Conservation (phyloP, 2,329 filamentous ascomycete genomes). For the Fusarium domesticum region DNA sequence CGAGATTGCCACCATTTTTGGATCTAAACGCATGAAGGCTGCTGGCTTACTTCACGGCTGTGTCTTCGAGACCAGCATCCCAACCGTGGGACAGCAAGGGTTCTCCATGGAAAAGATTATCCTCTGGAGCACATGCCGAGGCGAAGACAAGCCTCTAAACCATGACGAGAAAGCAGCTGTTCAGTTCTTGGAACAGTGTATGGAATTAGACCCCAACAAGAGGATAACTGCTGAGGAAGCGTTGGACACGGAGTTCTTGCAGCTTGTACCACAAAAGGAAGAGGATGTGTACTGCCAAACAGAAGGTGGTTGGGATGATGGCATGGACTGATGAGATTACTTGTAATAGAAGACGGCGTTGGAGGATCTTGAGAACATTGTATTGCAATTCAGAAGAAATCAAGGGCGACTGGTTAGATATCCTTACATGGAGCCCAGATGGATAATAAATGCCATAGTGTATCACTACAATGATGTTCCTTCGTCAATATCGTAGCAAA, state of each 20-base stretch:
- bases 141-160: slow-evolving; percentile 55
- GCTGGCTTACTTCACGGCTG: slow-evolving; percentile 84
- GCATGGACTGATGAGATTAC: slow-evolving; percentile 13
- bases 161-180: slow-evolving; percentile 71
- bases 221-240: slow-evolving; percentile 75
- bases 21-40: slow-evolving; percentile 75
- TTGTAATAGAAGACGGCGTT: slow-evolving; percentile 18
- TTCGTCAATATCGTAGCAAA: no score
- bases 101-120: slow-evolving; percentile 92
- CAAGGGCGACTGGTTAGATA: slow-evolving; percentile 18
- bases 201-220: slow-evolving; percentile 72
- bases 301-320: slow-evolving; percentile 2
- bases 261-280: slow-evolving; percentile 43
- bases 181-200: slow-evolving; percentile 66
- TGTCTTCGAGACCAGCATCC: slow-evolving; percentile 88
- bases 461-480: no score
- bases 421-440: slow-evolving; percentile 16
- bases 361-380: slow-evolving; percentile 10
- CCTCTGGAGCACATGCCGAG: slow-evolving; percentile 85
- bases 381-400: no score
- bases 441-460: slow-evolving; percentile 17
- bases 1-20: slow-evolving; percentile 95
- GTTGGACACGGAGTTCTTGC: slow-evolving; percentile 67
- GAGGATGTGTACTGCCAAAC: slow-evolving; percentile 47
- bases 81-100: slow-evolving; percentile 80